Base-by-base conservation (phyloP, 495 filamentous ascomycete genomes). In the Zalerion maritima region DNA sequence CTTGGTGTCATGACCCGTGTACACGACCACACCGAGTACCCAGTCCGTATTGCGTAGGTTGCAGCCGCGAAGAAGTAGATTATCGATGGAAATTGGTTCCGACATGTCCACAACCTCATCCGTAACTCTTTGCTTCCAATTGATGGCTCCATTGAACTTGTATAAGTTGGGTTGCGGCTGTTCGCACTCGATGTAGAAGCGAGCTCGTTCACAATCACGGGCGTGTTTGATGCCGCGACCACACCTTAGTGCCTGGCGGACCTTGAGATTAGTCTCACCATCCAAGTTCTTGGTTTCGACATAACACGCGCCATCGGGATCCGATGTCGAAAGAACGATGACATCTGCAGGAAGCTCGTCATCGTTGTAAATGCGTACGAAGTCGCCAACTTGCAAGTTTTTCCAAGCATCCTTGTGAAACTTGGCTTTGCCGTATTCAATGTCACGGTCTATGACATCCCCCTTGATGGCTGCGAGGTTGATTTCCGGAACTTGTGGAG, bases 281-380 rank as follows among this genome's bases (percentile, higher is more conserved):
- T 99, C 91, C 50, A 99, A 55, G 45, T 91, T 94, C 62, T 93
- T 99, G 2, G 91, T 99, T 55, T 99, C 91, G 14, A 96, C 78
- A 41, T 96, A 96, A 50, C 91, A 99, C 19, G 85, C 79, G 21
- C 91, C 91, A 44, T 99, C 91, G 3, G 73, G 68, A 43, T 94
- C 89, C 2, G 89, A 94, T 6, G 91, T 94, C 8, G 89, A 83
- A n/a, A 99, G 60, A 29, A 99, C 81, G 28, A 96, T 77, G 24
- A 96, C 64, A 55, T 99, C 91, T 21, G 91, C 87, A 2, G 91
- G 91, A 16, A 99, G 76, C 36, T 87, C 81, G 46, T 99, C 91
- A 29, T 92, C 81, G 38, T 92, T 94, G 55, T 94, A 94, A 29
- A 99, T 68, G 31, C 91, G 81, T 26, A 99, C 79, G 51, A 92